Conservation (phyloP, 2,329 filamentous ascomycete genomes). For the Exophiala sideris region DNA sequence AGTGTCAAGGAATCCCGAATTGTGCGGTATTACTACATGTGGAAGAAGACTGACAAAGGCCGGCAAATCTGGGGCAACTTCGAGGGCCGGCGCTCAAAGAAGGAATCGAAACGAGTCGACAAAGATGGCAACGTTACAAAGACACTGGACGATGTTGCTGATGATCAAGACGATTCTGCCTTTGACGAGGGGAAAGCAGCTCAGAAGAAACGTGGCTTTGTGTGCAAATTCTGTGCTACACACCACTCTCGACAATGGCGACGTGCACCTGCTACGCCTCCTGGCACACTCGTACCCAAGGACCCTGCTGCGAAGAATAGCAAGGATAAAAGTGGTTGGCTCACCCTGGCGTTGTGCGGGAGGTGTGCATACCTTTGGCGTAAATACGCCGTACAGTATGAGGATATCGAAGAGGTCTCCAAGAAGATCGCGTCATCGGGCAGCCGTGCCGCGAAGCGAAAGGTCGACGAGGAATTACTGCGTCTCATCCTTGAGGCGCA, state of each 20-base stretch:
- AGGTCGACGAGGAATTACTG: conserved; percentile 81
- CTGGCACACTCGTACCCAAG: conserved; percentile 65
- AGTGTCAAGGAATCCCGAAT: conserved; percentile 75
- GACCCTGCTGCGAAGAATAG: conserved; percentile 61
- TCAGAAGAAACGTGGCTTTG: conserved; percentile 75
- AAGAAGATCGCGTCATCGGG: conserved; percentile 81
- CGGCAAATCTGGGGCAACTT: conserved; percentile 87
- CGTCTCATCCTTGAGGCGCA: conserved; percentile 45
- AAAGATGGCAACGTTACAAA: conserved; percentile 67
- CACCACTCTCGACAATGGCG: conserved; percentile 85
- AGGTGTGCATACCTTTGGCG: conserved; percentile 92
- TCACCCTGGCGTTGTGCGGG: conserved; percentile 79
- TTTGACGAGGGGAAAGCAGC: conserved; percentile 85
- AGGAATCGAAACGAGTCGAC: conserved; percentile 64
- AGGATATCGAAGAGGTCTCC: conserved; percentile 84
- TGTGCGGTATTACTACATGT: conserved; percentile 92
- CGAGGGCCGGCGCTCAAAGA: conserved; percentile 82
- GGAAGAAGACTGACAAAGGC: conserved; percentile 90
- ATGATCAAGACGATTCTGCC: conserved; percentile 90
- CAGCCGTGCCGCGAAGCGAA: conserved; percentile 79
- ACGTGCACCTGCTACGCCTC: conserved; percentile 73
- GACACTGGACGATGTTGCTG: conserved; percentile 85
- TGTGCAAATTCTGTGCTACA: conserved; percentile 88
- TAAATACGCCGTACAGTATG: conserved; percentile 92
- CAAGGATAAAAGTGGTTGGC: conserved; percentile 73